Base-by-base conservation (phyloP, 2,329 filamentous ascomycete species). In the Alternaria sp. region DNA sequence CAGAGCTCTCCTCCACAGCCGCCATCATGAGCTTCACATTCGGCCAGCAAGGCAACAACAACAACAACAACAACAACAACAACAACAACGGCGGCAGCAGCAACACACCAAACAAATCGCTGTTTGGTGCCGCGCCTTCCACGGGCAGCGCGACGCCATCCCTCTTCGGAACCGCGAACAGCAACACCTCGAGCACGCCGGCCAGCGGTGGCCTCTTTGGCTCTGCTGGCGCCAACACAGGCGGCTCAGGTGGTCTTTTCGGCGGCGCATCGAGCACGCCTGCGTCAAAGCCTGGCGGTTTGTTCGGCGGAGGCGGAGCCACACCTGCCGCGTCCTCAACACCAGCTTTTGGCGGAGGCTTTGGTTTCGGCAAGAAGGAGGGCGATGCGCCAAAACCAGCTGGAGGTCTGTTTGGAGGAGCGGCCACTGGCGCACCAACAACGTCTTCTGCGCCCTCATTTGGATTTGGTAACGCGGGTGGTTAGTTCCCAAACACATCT, bases 21-120 rank as follows among this genome's bases (percentile, higher is more conserved):
- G 46, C 64, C 59, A 64, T 61, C 49, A 76, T 74, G 57, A 51
- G 46, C 53, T 60, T 57, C 46, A 43, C 61, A 20, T 84, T 81
- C 52, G 79, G 79, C 56, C 49, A 52, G 53, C 51, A 57, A 24
- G 46, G 30, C 46, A 36, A 16, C 34, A 36, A 22, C 58, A 62
- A 51, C 55, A 64, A 59, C 46, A 61, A 39, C 44, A n/a, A n/a
- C n/a, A n/a, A 51, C 55, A 64, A 59, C 46, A 61, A 39, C 44
- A 62, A 51, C 55, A 64, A 59, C 46, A 61, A 39, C 44, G 58
- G 51, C 44, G 59, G 62, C 51, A 24, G 39, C 44, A 41, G 39
- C 47, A 70, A 61, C 60, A 70, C 73, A 34, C 67, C 75, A 1
- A 72, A 67, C 58, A 73, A 74, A 58, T 61, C 75, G 12, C 71